Conservation (phyloP, 345 rosid species). For the Boechera divaricarpa region DNA sequence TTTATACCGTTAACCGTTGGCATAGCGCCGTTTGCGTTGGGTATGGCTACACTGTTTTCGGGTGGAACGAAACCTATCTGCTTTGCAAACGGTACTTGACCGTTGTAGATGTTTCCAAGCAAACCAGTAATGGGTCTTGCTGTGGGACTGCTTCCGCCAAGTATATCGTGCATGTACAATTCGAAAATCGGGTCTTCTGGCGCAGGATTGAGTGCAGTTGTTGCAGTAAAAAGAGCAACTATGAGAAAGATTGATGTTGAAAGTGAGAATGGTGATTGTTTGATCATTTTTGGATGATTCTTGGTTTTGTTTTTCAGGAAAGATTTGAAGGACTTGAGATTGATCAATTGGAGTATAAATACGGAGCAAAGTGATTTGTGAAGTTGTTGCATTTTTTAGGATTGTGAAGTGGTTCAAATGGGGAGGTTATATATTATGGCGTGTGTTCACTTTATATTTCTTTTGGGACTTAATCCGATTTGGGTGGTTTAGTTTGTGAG, state of each 20-base stretch:
- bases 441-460: not conserved
- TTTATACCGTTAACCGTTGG: slow-evolving; percentile 76
- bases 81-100: slow-evolving; percentile 92
- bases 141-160: slow-evolving; percentile 84
- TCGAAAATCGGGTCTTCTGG: slow-evolving; percentile 62
- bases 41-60: slow-evolving; percentile 62
- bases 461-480: not conserved
- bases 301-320: slow-evolving; percentile 20
- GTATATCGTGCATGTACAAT: slow-evolving; percentile 86
- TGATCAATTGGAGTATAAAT: slow-evolving; percentile 17
- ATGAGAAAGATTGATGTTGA: slow-evolving; percentile 47
- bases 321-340: slow-evolving; percentile 11
- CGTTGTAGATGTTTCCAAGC: slow-evolving; percentile 85
- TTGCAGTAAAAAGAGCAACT: slow-evolving; percentile 40
- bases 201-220: slow-evolving; percentile 48
- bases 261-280: slow-evolving; percentile 41
- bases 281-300: slow-evolving; percentile 47
- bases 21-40: slow-evolving; percentile 83
- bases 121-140: slow-evolving; percentile 90
- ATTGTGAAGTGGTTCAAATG: slow-evolving; percentile 39
- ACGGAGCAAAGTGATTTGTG: slow-evolving; percentile 19
- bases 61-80: slow-evolving; percentile 80
- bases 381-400: slow-evolving; percentile 35
- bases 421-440: slow-evolving; percentile 35
- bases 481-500: slow-evolving; percentile 26